A percentile compares a stretch with the other conserved stretches of the same genome.
These are phyloP conservation scores for Citrus inodora DNA, from an alignment of 345 rosid genomes.

Conservation along the genomic window DNA sequence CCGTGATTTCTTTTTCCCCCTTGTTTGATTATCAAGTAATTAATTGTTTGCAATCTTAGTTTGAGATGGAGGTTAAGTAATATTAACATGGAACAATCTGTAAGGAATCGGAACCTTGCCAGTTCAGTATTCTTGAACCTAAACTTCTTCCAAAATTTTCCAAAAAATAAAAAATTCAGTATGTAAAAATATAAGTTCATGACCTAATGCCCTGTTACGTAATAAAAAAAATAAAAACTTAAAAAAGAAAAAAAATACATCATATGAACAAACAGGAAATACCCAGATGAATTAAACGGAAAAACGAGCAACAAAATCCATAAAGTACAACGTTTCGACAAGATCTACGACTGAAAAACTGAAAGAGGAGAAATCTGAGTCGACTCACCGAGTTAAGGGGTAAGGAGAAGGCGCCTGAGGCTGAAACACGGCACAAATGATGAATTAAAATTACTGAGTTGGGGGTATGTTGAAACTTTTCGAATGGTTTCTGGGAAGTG, in stretches of 20 bases:
- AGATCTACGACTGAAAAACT: neutral
- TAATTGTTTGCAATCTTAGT: neutral
- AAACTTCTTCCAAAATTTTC: no score
- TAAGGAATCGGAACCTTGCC: neutral
- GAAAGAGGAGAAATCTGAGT: neutral
- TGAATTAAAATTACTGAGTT: neutral
- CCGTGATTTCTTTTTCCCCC: neutral
- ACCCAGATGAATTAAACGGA: neutral
- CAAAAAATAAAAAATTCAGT: neutral
- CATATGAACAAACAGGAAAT: neutral
- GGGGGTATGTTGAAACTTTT: no score
- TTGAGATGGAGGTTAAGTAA: neutral
- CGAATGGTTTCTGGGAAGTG: neutral
- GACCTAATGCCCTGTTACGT: neutral
- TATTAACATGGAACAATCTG: neutral
- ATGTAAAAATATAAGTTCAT: neutral
- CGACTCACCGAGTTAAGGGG: neutral
- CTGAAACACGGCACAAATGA: neutral
- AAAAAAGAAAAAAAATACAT: no score
- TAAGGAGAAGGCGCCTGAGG: neutral
- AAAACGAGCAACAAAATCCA: neutral
- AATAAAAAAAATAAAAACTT: no score
- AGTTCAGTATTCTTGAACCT: neutral
- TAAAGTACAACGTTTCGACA: neutral
- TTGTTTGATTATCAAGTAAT: neutral